Conservation (phyloP, 108 stramenopile species). For the Licmophora abbreviata region DNA sequence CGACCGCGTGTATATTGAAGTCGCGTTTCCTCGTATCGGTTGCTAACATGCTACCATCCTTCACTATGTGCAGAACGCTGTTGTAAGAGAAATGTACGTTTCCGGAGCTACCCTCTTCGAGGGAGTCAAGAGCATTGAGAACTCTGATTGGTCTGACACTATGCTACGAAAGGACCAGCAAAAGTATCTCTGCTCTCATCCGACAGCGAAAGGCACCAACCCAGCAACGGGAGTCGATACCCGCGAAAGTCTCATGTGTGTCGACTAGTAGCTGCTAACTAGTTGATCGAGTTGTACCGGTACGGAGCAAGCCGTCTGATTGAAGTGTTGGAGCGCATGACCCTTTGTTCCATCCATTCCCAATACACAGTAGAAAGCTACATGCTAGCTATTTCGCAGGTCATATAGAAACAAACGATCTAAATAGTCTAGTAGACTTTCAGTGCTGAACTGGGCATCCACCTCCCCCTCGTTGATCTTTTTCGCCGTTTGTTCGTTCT, state of each 20-base stretch:
- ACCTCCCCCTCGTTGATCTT: too few species aligned
- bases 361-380: too few species aligned
- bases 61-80: constrained; percentile 57
- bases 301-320: too few species aligned
- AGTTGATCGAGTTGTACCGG: too few species aligned
- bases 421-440: too few species aligned
- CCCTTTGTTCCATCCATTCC: too few species aligned
- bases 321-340: too few species aligned
- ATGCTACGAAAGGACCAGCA: constrained; percentile 84
- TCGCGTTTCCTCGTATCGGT: neutral
- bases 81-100: constrained; percentile 87
- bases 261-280: too few species aligned
- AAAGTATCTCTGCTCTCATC: constrained; percentile 85
- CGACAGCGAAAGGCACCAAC: constrained; percentile 89
- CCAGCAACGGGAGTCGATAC: constrained; percentile 89
- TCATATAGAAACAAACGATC: too few species aligned
- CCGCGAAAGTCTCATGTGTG: constrained; percentile 85
- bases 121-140: constrained; percentile 72
- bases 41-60: constrained; percentile 7
- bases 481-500: constrained; percentile 7
- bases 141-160: constrained; percentile 61
- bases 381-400: too few species aligned
- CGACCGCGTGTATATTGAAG: too few species aligned
- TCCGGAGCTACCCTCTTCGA: constrained; percentile 85
- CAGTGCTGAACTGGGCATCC: too few species aligned